These are phyloP conservation scores for Stachybotrys elegans DNA, from an alignment of 2,329 filamentous ascomycete genomes.

Conservation along the genomic window DNA sequence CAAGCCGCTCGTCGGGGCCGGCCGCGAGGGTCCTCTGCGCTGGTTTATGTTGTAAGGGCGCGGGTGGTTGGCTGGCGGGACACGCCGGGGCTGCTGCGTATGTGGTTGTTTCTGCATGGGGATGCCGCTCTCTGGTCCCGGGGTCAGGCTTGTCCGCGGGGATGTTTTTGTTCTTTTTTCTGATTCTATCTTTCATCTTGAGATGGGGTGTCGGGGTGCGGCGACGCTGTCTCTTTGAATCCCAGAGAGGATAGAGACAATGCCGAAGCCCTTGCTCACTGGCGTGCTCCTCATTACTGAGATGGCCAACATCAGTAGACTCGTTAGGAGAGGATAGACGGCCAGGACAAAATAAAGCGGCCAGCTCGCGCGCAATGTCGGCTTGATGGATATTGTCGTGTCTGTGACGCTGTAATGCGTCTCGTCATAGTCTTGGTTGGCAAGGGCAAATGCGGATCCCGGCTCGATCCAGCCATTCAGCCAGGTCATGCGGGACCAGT, in stretches of 20 bases:
- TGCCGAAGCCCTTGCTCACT: slow-evolving; percentile 1
- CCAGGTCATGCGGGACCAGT: slow-evolving; percentile 2
- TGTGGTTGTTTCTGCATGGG: too few relatives aligned
- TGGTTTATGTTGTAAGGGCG: too few relatives aligned
- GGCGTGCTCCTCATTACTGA: not conserved
- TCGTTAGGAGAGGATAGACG: slow-evolving; percentile 1
- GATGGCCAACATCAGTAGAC: not conserved
- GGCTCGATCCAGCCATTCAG: not conserved
- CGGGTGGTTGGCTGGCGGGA: too few relatives aligned
- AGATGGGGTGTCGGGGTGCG: too few relatives aligned
- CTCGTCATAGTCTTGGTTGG: not conserved
- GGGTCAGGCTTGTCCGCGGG: too few relatives aligned
- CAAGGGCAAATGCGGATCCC: not conserved
- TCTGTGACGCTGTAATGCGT: not conserved
- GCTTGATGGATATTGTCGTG: not conserved
- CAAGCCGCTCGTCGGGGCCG: too few relatives aligned
- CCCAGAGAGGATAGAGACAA: slow-evolving; percentile 2
- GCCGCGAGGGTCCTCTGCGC: too few relatives aligned
- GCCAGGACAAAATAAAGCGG: slow-evolving; percentile 2
- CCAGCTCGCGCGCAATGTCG: not conserved
- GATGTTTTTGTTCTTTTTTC: too few relatives aligned
- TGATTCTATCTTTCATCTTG: too few relatives aligned
- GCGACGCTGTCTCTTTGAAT: not conserved
- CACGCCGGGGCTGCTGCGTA: too few relatives aligned
- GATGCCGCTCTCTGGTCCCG: too few relatives aligned